Conservation (phyloP, 805 yeast genomes). For the Nakazawaea populi region DNA sequence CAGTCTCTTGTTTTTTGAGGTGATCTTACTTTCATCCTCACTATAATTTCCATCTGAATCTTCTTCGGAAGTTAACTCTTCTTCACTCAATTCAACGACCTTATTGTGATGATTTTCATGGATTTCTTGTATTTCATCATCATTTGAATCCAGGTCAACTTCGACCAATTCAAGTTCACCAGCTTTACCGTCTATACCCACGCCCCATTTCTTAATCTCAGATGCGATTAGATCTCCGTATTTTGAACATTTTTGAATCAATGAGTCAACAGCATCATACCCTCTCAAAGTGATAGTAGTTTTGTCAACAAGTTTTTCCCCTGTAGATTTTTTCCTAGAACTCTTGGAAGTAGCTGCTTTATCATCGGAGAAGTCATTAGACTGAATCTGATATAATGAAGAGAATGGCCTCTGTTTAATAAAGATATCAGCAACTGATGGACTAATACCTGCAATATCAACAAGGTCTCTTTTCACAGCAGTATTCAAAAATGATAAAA, state of each 20-base stretch:
- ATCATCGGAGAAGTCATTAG: slow-evolving; percentile 39
- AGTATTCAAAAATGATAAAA: slow-evolving; percentile 71
- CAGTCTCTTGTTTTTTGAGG: background rate
- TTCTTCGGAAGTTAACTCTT: slow-evolving; percentile 25
- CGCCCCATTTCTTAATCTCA: slow-evolving; percentile 86
- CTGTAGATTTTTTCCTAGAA: slow-evolving; percentile 47
- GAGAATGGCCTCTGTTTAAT: slow-evolving; percentile 67
- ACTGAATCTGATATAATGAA: slow-evolving; percentile 53
- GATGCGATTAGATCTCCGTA: slow-evolving; percentile 65
- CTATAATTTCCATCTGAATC: slow-evolving; percentile 28
- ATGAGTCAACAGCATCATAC: slow-evolving; percentile 90
- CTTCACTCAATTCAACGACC: slow-evolving; percentile 42
- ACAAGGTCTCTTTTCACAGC: slow-evolving; percentile 71
- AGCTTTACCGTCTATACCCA: slow-evolving; percentile 53
- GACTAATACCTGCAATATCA: slow-evolving; percentile 71
- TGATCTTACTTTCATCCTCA: slow-evolving; percentile 4
- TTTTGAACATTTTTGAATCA: slow-evolving; percentile 75
- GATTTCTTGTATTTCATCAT: slow-evolving; percentile 19
- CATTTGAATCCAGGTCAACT: slow-evolving; percentile 28
- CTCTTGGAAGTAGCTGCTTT: slow-evolving; percentile 20
- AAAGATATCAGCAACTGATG: slow-evolving; percentile 57
- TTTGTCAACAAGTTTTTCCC: slow-evolving; percentile 69
- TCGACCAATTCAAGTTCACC: slow-evolving; percentile 68
- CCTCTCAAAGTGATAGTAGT: slow-evolving; percentile 72
- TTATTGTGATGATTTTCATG: slow-evolving; percentile 16